phyloP scores from a whole-genome alignment of 805 yeast species.

The Kuraishia cidri region DNA sequence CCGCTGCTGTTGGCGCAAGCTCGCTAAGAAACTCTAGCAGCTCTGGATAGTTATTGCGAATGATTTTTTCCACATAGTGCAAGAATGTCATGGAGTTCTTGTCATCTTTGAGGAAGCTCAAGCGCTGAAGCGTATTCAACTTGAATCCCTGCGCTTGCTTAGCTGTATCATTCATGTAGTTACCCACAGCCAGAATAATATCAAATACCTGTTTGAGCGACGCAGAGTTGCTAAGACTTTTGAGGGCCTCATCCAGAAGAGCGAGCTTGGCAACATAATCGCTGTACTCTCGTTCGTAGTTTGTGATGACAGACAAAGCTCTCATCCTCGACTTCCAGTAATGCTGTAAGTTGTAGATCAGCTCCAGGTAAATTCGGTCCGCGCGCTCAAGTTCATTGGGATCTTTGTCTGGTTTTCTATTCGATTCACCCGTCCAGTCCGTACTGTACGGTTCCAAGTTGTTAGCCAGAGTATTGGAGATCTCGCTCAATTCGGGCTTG shows the following conservation, averaged over 20 bases:
- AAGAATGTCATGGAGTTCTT: conserved; percentile 80
- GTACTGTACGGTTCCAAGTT: conserved; percentile 75
- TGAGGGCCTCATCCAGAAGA: conserved; percentile 65
- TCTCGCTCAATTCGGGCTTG: conserved; percentile 66
- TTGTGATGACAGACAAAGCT: conserved; percentile 61
- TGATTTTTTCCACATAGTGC: conserved; percentile 84
- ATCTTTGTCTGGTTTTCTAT: conserved; percentile 51
- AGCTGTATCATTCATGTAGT: conserved; percentile 89
- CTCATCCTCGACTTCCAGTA: conserved; percentile 93
- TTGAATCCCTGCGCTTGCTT: conserved; percentile 93
- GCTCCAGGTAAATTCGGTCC: conserved; percentile 75
- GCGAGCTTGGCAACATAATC: conserved; percentile 63
- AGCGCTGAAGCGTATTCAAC: conserved; percentile 78
- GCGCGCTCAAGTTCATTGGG: conserved; percentile 76
- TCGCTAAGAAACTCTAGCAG: conserved; percentile 71
- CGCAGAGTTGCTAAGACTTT: conserved; percentile 54
- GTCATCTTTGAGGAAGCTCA: conserved; percentile 86
- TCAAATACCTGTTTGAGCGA: conserved; percentile 68
- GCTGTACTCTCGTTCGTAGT: conserved; percentile 70
- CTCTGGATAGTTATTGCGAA: conserved; percentile 81
- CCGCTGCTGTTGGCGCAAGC: conserved; percentile 43
- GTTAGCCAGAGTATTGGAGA: conserved; percentile 61
- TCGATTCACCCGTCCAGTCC: conserved; percentile 43
- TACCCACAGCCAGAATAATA: conserved; percentile 85
- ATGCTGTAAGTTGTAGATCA: conserved; percentile 73